phyloP scores from a whole-genome alignment of 2,329 filamentous ascomycete genomes.

The Sphaerulina vaccinii region DNA sequence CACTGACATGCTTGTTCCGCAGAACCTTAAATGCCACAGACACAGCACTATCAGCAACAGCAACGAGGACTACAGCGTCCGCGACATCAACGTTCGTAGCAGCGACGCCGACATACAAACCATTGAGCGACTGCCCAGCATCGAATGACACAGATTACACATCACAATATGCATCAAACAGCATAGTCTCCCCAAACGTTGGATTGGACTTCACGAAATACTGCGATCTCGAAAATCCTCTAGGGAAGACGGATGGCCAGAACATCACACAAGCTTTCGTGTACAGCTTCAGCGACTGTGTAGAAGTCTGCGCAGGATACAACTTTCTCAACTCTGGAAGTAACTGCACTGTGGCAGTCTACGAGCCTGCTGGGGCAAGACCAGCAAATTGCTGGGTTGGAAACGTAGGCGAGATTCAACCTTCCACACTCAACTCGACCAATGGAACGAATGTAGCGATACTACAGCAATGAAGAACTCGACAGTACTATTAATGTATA shows the following conservation, averaged over 20 bases:
- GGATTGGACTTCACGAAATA: conserved; percentile 36
- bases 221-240: conserved; percentile 35
- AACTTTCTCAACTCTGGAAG: conserved; percentile 27
- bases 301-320: conserved; percentile 37
- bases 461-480: conserved; percentile 16
- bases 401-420: conserved; percentile 18
- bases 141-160: conserved; percentile 36
- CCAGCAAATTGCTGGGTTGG: conserved; percentile 39
- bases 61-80: conserved; percentile 22
- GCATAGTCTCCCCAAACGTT: conserved; percentile 13
- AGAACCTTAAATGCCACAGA: conserved; percentile 23
- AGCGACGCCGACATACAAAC: conserved; percentile 35
- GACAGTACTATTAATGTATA: conserved; percentile 8
- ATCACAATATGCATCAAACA: conserved; percentile 25
- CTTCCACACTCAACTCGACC: conserved; percentile 18
- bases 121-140: conserved; percentile 34
- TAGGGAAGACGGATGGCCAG: conserved; percentile 21
- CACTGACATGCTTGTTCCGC: not conserved
- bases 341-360: conserved; percentile 37
- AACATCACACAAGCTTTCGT: conserved; percentile 35
- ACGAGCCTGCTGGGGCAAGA: conserved; percentile 27
- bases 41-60: conserved; percentile 16
- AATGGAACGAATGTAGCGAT: conserved; percentile 29
- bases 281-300: conserved; percentile 39
- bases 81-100: conserved; percentile 32